phyloP scores from a whole-genome alignment of 2,329 filamentous ascomycete genomes.

The Lachnellula subtilissima region DNA sequence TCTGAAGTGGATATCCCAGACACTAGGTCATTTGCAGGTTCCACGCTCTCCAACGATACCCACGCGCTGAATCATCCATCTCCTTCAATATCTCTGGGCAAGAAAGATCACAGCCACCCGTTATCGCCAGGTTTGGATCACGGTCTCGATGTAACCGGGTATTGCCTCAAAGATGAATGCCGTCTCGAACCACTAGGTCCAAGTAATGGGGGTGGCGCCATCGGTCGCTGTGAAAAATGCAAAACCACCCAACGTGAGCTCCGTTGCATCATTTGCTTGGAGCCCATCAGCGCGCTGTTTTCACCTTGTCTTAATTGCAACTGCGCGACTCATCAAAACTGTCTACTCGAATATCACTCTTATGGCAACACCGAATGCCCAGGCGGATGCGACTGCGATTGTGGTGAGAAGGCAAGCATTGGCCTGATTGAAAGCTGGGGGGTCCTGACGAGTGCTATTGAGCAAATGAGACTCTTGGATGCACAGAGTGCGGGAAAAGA shows the following conservation, averaged over 20 bases:
- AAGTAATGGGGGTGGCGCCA: slow-evolving; percentile 37
- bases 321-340: slow-evolving; percentile 56
- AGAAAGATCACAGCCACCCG: slow-evolving; percentile 46
- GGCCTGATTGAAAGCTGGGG: slow-evolving; percentile 59
- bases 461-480: slow-evolving; percentile 24
- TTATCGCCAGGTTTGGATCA: slow-evolving; percentile 45
- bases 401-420: slow-evolving; percentile 50
- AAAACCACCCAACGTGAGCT: slow-evolving; percentile 52
- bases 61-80: slow-evolving; percentile 32
- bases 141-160: slow-evolving; percentile 58
- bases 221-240: slow-evolving; percentile 47
- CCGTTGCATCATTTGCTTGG: slow-evolving; percentile 57
- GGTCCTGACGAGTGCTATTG: slow-evolving; percentile 43
- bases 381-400: slow-evolving; percentile 61
- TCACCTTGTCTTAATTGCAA: slow-evolving; percentile 59
- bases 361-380: slow-evolving; percentile 49
- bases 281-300: slow-evolving; percentile 56
- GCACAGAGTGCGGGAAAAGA: slow-evolving; percentile 6
- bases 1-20: slow-evolving; percentile 25
- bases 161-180: slow-evolving; percentile 58
- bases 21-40: slow-evolving; percentile 26
- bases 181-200: slow-evolving; percentile 53
- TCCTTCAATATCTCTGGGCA: slow-evolving; percentile 49
- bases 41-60: slow-evolving; percentile 25
- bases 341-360: slow-evolving; percentile 32